These are phyloP conservation scores for Mentha longifolia DNA, from an alignment of 257 asterid species.

Conservation along the genomic window DNA sequence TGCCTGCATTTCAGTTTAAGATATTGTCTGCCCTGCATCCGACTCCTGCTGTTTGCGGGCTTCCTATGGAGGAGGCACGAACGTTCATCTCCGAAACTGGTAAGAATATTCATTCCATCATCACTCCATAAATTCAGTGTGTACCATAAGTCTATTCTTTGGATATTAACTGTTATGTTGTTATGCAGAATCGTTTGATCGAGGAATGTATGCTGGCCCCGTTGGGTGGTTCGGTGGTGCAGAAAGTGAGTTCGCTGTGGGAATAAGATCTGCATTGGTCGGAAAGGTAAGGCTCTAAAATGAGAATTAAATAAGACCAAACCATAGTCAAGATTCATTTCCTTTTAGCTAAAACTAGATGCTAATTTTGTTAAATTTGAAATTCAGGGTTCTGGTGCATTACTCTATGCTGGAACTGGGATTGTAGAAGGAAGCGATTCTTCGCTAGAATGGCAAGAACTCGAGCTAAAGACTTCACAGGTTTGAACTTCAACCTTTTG, in stretches of 20 bases:
- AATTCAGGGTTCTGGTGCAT: slow-evolving; percentile 70
- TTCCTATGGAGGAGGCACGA: slow-evolving; percentile 88
- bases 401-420: slow-evolving; percentile 92
- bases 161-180: slow-evolving; percentile 22
- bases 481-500: slow-evolving; percentile 44
- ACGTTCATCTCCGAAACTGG: slow-evolving; percentile 79
- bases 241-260: slow-evolving; percentile 97
- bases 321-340: not conserved
- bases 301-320: not conserved
- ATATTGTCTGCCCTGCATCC: slow-evolving; percentile 93
- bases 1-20: slow-evolving; percentile 67
- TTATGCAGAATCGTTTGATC: slow-evolving; percentile 84
- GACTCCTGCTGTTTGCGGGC: slow-evolving; percentile 99
- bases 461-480: slow-evolving; percentile 97
- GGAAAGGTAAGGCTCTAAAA: slow-evolving; percentile 61
- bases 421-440: slow-evolving; percentile 90
- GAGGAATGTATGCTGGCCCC: slow-evolving; percentile 99
- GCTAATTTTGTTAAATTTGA: slow-evolving; percentile 30
- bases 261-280: slow-evolving; percentile 94
- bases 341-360: not conserved
- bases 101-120: slow-evolving; percentile 37
- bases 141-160: not conserved
- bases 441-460: slow-evolving; percentile 88
- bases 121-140: not conserved
- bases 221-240: slow-evolving; percentile 98